Conservation (phyloP, 225 moss, liverwort and hornwort genomes). For the Neckera pumila region DNA sequence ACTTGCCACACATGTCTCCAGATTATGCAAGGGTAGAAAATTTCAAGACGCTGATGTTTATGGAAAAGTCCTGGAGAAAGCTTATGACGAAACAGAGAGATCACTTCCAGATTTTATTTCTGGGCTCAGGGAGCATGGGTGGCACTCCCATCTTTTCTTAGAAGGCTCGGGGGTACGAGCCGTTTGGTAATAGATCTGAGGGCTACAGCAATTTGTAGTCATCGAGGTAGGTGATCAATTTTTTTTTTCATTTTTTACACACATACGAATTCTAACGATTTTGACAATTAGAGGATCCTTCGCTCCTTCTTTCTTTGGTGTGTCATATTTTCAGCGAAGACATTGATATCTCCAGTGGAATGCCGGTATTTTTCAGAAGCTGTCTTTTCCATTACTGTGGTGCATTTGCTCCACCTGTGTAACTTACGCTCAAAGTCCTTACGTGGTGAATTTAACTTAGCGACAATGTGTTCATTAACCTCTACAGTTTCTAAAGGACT, state of each 20-base stretch:
- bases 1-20: constrained; percentile 69
- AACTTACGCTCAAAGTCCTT: neutral
- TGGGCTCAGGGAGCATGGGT: constrained; percentile 79
- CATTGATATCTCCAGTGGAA: neutral
- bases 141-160: constrained; percentile 86
- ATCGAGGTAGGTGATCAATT: neutral
- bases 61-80: constrained; percentile 60
- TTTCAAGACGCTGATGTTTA: constrained; percentile 42
- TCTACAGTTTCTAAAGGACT: neutral
- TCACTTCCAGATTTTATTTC: constrained; percentile 58
- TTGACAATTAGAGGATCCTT: neutral
- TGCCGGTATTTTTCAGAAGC: neutral
- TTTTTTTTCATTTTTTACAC: neutral
- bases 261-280: constrained; percentile 5
- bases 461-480: neutral
- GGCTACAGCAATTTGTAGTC: neutral
- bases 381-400: neutral
- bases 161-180: constrained; percentile 80
- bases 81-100: constrained; percentile 65
- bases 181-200: constrained; percentile 37
- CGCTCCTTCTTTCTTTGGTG: neutral
- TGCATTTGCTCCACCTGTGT: neutral
- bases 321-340: neutral
- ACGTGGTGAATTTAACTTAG: neutral
- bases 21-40: constrained; percentile 28